These are phyloP conservation scores for Globisporangium spinosum DNA, from an alignment of 352 stramenopile genomes.

Conservation along the genomic window DNA sequence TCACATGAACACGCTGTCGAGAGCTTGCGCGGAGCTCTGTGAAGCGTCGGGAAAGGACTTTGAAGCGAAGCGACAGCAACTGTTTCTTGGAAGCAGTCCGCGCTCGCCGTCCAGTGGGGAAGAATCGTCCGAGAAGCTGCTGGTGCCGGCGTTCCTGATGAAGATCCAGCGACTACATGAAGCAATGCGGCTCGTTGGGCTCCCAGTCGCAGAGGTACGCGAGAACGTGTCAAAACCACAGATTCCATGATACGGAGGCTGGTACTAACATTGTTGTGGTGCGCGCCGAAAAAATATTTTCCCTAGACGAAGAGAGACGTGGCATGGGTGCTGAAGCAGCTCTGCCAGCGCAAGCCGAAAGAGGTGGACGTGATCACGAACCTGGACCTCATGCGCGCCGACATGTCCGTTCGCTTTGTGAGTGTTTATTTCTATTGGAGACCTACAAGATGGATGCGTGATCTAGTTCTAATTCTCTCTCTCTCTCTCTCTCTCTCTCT, in stretches of 20 bases:
- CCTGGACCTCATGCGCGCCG: constrained; percentile 77
- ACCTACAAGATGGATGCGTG: neutral
- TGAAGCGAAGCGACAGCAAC: constrained; percentile 38
- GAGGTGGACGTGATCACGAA: constrained; percentile 66
- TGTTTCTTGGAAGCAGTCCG: constrained; percentile 32
- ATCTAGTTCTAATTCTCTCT: neutral
- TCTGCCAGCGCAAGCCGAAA: constrained; percentile 36
- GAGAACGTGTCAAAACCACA: neutral
- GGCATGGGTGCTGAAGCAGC: constrained; percentile 51
- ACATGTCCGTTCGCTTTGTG: constrained; percentile 76
- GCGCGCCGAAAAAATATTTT: too few species aligned
- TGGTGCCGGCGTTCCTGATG: constrained; percentile 29
- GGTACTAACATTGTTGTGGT: neutral
- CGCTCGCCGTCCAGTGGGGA: constrained; percentile 10
- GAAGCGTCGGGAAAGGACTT: constrained; percentile 44
- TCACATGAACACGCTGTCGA: constrained; percentile 29
- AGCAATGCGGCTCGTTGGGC: constrained; percentile 35
- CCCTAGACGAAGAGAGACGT: constrained; percentile 26
- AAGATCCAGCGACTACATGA: constrained; percentile 30
- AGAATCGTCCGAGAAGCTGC: neutral
- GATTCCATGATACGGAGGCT: neutral
- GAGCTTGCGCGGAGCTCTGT: constrained; percentile 38
- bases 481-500: neutral
- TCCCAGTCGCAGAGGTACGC: constrained; percentile 31
- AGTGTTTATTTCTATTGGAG: constrained; percentile 16